Evolutionary conservation across 768 basidiomycete genomes (phyloP).

Genomic region (Podaxis mareebaensis): DNA sequence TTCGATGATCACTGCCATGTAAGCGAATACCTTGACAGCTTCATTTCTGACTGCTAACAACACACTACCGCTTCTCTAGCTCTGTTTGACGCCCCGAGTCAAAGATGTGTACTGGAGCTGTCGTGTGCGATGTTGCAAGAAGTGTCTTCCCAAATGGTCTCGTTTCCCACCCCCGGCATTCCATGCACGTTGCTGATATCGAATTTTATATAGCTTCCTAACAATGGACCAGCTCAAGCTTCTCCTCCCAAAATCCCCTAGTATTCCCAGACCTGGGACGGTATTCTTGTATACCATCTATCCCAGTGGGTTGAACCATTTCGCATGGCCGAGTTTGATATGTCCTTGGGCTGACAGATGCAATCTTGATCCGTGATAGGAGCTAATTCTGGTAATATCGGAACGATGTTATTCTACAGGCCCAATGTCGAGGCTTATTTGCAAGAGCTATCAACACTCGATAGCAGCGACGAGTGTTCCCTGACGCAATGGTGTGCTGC

Average conservation of each 20-base stretch:
- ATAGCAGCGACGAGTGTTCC: conserved; percentile 19
- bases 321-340: background rate
- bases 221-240: conserved; percentile 28
- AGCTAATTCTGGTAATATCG: conserved; percentile 16
- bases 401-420: conserved; percentile 13
- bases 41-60: conserved; percentile 1
- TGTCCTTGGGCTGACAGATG: conserved; percentile 3
- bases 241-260: conserved; percentile 26
- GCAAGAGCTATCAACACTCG: conserved; percentile 25
- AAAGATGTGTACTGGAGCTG: conserved; percentile 36
- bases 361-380: conserved; percentile 18
- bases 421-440: conserved; percentile 22
- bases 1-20: conserved; percentile 49
- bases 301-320: conserved; percentile 23
- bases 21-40: conserved; percentile 18
- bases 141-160: conserved; percentile 35
- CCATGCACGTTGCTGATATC: background rate
- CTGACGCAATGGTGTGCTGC: conserved; percentile 28
- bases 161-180: background rate
- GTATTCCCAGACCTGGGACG: conserved; percentile 26
- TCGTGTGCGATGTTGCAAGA: conserved; percentile 37
- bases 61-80: conserved; percentile 23
- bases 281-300: conserved; percentile 32
- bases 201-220: conserved; percentile 27
- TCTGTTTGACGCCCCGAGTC: conserved; percentile 31